Percentiles rank a stretch among this genome's conserved stretches.
These are phyloP conservation scores for Cornus kousa DNA, from an alignment of 148 eudicot genomes.

Conservation along the genomic window DNA sequence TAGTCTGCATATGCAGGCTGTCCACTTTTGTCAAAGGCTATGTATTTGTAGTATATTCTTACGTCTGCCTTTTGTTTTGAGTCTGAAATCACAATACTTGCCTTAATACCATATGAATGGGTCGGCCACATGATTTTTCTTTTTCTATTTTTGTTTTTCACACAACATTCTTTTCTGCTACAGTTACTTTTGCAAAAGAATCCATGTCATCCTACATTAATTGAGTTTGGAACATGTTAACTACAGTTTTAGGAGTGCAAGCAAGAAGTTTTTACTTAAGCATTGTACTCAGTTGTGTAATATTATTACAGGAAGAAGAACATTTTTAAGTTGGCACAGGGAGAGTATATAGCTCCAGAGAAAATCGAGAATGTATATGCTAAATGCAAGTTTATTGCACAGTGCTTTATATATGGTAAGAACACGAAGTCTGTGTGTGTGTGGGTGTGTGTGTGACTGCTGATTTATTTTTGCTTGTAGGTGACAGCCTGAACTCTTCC, in stretches of 20 bases:
- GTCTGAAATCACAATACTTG: too few species aligned
- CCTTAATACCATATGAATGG: too few species aligned
- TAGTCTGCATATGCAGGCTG: neutral
- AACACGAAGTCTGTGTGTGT: neutral
- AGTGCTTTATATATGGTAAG: conserved; percentile 87
- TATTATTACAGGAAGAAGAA: conserved; percentile 77
- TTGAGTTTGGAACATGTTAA: neutral
- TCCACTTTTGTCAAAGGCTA: neutral
- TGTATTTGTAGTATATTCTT: too few species aligned
- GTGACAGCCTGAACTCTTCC: conserved; percentile 86
- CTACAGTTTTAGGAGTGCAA: neutral
- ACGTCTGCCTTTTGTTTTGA: too few species aligned
- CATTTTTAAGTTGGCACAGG: conserved; percentile 95
- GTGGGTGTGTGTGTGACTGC: neutral
- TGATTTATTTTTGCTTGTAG: conserved; percentile 32
- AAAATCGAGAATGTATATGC: conserved; percentile 98
- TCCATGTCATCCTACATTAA: neutral
- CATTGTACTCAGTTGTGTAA: neutral
- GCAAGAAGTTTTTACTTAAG: neutral
- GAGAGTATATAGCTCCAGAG: conserved; percentile 98
- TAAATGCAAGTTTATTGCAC: conserved; percentile 83
- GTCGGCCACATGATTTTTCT: too few species aligned
- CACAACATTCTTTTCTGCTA: neutral
- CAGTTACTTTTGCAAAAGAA: neutral
- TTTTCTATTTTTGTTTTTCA: too few species aligned